These are phyloP conservation scores for Umbelopsis vinacea DNA, from an alignment of 192 early-diverging fungal species.

Conservation along the genomic window DNA sequence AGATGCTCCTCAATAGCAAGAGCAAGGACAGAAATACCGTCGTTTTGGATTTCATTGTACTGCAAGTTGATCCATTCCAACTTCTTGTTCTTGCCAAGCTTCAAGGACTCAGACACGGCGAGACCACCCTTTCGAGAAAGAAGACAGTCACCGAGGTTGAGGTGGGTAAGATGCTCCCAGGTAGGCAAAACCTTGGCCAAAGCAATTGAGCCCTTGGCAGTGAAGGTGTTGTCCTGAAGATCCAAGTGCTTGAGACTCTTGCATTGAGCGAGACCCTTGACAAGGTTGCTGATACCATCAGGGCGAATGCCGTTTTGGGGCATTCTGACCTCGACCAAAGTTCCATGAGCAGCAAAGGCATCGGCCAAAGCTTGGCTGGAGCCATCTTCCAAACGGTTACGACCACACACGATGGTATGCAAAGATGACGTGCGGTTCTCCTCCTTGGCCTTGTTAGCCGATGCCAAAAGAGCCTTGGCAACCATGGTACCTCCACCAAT, in stretches of 20 bases:
- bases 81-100: conserved; percentile 53
- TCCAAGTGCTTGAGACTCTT: conserved; percentile 75
- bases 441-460: conserved; percentile 69
- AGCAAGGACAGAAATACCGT: conserved; percentile 71
- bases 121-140: conserved; percentile 75
- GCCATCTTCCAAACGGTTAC: conserved; percentile 92
- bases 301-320: conserved; percentile 98
- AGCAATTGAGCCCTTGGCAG: conserved; percentile 74
- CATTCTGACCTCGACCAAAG: conserved; percentile 83
- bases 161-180: conserved; percentile 78
- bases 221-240: conserved; percentile 98
- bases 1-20: conserved; percentile 69
- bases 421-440: conserved; percentile 70
- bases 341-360: conserved; percentile 80
- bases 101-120: conserved; percentile 68
- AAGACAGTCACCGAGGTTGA: conserved; percentile 94
- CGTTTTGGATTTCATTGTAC: conserved; percentile 89
- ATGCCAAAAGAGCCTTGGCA: conserved; percentile 78
- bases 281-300: conserved; percentile 84
- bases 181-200: conserved; percentile 74
- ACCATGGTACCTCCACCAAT: conserved; percentile 87
- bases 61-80: conserved; percentile 72
- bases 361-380: conserved; percentile 77
- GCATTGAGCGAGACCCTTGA: conserved; percentile 69
- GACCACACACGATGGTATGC: conserved; percentile 84